Evolutionary conservation across 305 asterid species (phyloP).

Genomic region (Solanum chacoense): DNA sequence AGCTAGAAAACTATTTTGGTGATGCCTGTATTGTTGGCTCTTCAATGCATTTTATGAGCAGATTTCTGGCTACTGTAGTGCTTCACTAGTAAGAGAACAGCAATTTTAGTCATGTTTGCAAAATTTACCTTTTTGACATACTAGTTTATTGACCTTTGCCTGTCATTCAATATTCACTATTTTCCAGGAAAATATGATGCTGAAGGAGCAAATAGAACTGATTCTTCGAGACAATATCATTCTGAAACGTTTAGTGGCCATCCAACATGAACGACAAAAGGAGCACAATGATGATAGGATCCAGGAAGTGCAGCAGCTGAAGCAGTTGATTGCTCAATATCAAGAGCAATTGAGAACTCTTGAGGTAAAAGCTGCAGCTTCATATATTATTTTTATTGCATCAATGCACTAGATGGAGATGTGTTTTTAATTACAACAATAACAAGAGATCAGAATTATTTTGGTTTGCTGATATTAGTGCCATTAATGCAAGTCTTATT

Average conservation of each 20-base stretch:
- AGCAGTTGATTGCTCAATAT: slow-evolving; percentile 57
- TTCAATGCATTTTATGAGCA: neutral
- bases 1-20: neutral
- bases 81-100: neutral
- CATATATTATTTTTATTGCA: neutral
- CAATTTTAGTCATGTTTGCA: neutral
- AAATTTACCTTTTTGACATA: neutral
- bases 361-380: slow-evolving; percentile 36
- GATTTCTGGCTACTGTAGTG: neutral
- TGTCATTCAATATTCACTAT: neutral
- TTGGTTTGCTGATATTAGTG: neutral
- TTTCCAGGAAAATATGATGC: slow-evolving; percentile 54
- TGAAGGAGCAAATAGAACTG: slow-evolving; percentile 60
- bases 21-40: neutral
- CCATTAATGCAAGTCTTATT: neutral
- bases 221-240: slow-evolving; percentile 47
- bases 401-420: neutral
- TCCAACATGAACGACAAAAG: slow-evolving; percentile 86
- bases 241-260: slow-evolving; percentile 83
- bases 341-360: slow-evolving; percentile 75
- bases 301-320: slow-evolving; percentile 63
- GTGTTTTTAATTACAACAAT: neutral
- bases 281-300: slow-evolving; percentile 63
- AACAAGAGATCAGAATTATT: neutral
- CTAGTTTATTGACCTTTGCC: neutral